Percentiles rank a stretch among this genome's conserved stretches.
Conservation (phyloP, 208 protist genomes). For the Leishmania mexicana region DNA sequence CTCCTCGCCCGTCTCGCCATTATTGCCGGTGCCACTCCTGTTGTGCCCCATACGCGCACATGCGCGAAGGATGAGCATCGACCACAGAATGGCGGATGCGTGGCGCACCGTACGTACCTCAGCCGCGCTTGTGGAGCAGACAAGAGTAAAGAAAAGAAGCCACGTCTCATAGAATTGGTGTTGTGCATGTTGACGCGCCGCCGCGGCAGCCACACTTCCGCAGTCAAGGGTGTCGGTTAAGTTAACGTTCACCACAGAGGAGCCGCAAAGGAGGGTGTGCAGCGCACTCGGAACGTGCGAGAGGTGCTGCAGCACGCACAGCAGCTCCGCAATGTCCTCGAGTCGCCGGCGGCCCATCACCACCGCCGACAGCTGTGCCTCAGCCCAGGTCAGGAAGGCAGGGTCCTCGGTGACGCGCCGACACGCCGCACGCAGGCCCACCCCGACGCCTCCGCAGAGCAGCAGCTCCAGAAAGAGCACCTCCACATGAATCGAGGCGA, state of each 20-base stretch:
- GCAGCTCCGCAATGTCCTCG: slow-evolving; percentile 32
- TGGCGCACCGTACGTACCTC: slow-evolving; percentile 24
- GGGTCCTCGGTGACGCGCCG: slow-evolving; percentile 41
- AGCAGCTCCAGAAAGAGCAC: slow-evolving; percentile 35
- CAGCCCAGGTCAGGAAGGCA: slow-evolving; percentile 30
- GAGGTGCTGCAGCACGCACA: slow-evolving; percentile 45
- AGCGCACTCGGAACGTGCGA: slow-evolving; percentile 30
- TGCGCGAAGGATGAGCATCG: slow-evolving; percentile 45
- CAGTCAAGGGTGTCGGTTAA: background rate
- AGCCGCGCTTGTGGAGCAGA: slow-evolving; percentile 20
- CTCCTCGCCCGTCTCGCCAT: slow-evolving; percentile 2
- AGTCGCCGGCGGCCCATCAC: slow-evolving; percentile 35
- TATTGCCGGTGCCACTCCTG: background rate
- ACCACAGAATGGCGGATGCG: slow-evolving; percentile 23
- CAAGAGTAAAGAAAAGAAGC: slow-evolving; percentile 42
- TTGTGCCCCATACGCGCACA: slow-evolving; percentile 19
- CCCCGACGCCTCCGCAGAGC: slow-evolving; percentile 39
- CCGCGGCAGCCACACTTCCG: background rate
- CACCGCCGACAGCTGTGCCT: slow-evolving; percentile 31
- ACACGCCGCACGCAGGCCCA: slow-evolving; percentile 23
- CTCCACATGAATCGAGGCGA: background rate
- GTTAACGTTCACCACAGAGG: background rate
- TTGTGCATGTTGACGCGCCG: background rate
- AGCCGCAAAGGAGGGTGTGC: slow-evolving; percentile 12
- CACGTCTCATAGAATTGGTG: slow-evolving; percentile 41